Base-by-base conservation (phyloP, 148 eudicot species). In the Cornus kousa region DNA sequence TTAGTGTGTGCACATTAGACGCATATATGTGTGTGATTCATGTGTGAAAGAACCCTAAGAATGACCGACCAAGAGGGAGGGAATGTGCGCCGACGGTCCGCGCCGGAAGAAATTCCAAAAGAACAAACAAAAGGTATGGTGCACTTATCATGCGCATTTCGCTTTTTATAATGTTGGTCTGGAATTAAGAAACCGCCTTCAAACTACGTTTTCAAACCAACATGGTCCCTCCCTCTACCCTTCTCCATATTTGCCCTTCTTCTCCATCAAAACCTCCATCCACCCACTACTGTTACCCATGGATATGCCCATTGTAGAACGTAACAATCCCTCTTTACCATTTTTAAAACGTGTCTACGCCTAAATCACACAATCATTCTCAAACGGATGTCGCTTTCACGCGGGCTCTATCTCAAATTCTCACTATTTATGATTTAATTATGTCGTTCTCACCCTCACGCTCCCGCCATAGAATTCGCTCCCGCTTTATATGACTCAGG, bases 131-230 rank as follows among this genome's bases (percentile, higher is more conserved):
- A 71, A 74, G 70, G 75, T 72, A 11, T 23, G 37, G 71, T 76
- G 14, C 71, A 53, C 73, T 60, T 74, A 43, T 48, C 67, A 81
- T 79, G 79, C 77, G 80, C 76, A 70, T 60, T 22, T 9, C 24
- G 46, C 68, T 77, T 67, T 71, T 13, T 64, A 46, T 74, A 66
- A 46, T 66, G 81, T 78, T 81, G 87, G 82, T 78, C 80, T 31
- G 82, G 79, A 84, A 81, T 77, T 82, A 80, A 82, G 87, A 80
- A 85, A 82, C 87, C 76, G 37, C 50, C 39, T 73, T 75, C 82
- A 70, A 17, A 46, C 71, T 76, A 20, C 19, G 5, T 53, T 53
- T 62, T 62, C 66, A 17, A 19, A 62, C 8, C 2, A 62, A 20
- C 9, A 0, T 74, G 67, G 43, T 32, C 67, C 31, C 32, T 32